A percentile compares a stretch with the other conserved stretches of the same genome.
Evolutionary conservation across 2,329 filamentous ascomycete species (phyloP).

Genomic region (Furcasterigmium furcatum): DNA sequence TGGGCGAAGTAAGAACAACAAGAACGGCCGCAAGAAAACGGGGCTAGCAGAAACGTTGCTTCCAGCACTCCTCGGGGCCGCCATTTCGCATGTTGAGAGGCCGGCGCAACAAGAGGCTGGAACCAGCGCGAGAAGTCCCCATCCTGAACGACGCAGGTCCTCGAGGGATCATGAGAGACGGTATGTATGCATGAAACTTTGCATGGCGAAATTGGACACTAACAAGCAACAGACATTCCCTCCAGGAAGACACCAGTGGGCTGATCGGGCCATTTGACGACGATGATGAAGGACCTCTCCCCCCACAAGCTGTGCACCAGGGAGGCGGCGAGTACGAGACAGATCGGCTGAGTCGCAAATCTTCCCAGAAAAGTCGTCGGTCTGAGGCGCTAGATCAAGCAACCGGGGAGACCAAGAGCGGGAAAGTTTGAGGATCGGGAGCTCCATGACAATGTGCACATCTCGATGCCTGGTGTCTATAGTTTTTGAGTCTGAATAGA

Average conservation of each 20-base stretch:
- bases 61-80: too few relatives aligned
- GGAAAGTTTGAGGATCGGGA: neutral
- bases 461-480: too few relatives aligned
- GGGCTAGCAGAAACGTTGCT: too few relatives aligned
- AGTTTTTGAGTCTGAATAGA: too few relatives aligned
- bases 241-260: neutral
- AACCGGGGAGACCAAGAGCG: neutral
- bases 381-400: too few relatives aligned
- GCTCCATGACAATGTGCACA: too few relatives aligned
- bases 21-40: too few relatives aligned
- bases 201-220: too few relatives aligned
- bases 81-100: too few relatives aligned
- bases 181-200: neutral
- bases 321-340: conserved; percentile 1
- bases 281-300: neutral
- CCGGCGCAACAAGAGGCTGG: neutral
- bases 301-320: conserved; percentile 1
- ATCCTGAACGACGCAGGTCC: neutral
- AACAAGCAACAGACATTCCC: neutral
- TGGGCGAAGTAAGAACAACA: neutral
- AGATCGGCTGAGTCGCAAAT: neutral
- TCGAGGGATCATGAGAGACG: neutral
- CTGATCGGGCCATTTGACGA: neutral
- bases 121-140: neutral
- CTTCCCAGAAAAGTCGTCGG: neutral